Base-by-base conservation (phyloP, 2,329 filamentous ascomycete genomes). In the Penicillium janthinellum region DNA sequence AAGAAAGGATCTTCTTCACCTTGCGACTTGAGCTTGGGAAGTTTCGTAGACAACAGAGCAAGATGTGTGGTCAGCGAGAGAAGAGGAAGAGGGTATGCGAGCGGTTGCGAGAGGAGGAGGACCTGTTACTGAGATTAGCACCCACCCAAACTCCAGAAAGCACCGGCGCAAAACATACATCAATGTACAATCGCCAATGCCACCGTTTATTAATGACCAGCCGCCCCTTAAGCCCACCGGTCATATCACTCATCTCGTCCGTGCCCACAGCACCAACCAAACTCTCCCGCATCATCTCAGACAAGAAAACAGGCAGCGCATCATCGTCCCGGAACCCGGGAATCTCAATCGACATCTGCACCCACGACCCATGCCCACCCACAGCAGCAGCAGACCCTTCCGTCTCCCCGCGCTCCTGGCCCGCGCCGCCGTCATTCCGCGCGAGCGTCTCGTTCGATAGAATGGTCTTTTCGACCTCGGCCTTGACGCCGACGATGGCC, bases 1-100 rank as follows among this genome's bases (percentile, higher is more conserved):
- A 99, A 99, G 73, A 97, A 88, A 12, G 95, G 95, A 69, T 99
- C 95, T 79, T 99, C 95, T 78, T 98, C 94, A 59, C 86, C 86
- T 75, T 96, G 90, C 1, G 93, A 97, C 74, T 91, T 91, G 54
- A 97, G 83, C 28, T 88, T 85, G 7, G 95, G 95, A 2, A 98
- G 83, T 64, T 90, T 88, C 6, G 95, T 94, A 34, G 91, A 88
- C 63, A 97, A 87, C 49, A 99, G 89, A 3, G 95, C 95, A 61
- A 99, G 88, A 75, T 99, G 93, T 50, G 91, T 94, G 20, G 95
- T 96, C 59, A 98, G 85, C 35, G 92, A 96, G 44, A 99, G 88
- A 11, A 99, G 85, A 1, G 94, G 94, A 7, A 98, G 87, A 0
- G 95, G 95, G 70, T 98, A 97, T 52, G 93, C 96, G 10, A 96